Evolutionary conservation across 306 rosid species (phyloP).

Genomic region (Argentina anserina): DNA sequence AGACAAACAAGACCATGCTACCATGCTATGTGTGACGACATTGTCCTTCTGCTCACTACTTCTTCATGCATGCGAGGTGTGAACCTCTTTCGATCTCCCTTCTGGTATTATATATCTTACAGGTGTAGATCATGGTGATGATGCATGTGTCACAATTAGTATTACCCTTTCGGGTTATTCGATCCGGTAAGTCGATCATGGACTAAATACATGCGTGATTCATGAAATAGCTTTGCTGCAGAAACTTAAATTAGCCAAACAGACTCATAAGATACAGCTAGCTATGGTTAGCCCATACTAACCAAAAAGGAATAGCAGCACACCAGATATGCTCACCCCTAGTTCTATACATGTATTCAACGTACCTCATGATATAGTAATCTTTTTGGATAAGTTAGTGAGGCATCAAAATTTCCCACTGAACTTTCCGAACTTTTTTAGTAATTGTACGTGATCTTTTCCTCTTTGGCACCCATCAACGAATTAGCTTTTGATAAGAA

Average conservation of each 20-base stretch:
- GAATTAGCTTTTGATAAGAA: neutral
- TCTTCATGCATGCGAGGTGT: neutral
- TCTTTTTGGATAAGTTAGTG: neutral
- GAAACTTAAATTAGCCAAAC: slow-evolving; percentile 15
- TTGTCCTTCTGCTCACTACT: neutral
- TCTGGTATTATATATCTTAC: neutral
- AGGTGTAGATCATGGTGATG: slow-evolving; percentile 3
- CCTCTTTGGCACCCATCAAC: neutral
- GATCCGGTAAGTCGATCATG: neutral
- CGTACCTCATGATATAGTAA: neutral
- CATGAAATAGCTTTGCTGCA: neutral
- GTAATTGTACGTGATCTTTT: neutral
- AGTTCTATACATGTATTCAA: neutral
- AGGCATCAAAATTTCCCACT: slow-evolving; percentile 1
- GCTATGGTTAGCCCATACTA: neutral
- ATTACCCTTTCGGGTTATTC: neutral
- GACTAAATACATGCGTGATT: neutral
- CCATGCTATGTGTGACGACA: slow-evolving; percentile 2
- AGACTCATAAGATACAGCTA: neutral
- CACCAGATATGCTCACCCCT: neutral
- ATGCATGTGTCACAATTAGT: neutral
- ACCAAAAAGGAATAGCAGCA: neutral
- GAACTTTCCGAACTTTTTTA: neutral
- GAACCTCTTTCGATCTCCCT: neutral
- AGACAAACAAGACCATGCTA: slow-evolving; percentile 13